Evolutionary conservation across 2,329 filamentous ascomycete genomes (phyloP).

Genomic region (Daldinia sp.): DNA sequence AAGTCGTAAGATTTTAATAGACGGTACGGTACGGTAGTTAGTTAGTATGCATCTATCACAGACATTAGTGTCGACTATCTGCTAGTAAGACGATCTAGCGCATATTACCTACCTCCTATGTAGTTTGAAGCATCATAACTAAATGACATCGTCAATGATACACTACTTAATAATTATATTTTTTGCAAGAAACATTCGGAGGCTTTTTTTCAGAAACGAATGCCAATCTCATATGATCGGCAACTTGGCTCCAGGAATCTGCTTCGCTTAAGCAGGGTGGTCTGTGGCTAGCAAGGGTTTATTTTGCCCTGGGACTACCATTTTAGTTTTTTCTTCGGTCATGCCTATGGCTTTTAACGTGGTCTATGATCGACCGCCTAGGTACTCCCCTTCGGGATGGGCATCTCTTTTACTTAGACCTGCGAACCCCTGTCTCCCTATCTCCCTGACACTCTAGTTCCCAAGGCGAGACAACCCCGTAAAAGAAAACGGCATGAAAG

Average conservation of each 20-base stretch:
- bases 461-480: conserved; percentile 45
- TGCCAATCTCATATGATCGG: conserved; percentile 49
- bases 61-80: background rate
- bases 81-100: conserved; percentile 1
- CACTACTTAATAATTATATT: conserved; percentile 15
- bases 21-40: conserved; percentile 4
- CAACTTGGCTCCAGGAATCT: conserved; percentile 47
- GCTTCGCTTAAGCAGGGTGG: conserved; percentile 47
- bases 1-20: conserved; percentile 7
- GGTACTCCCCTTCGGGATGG: conserved; percentile 42
- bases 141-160: conserved; percentile 21
- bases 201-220: conserved; percentile 46
- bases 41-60: background rate
- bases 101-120: no score
- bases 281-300: conserved; percentile 41
- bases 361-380: conserved; percentile 49
- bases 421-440: conserved; percentile 33
- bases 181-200: conserved; percentile 38
- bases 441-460: conserved; percentile 42
- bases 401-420: conserved; percentile 28
- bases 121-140: background rate
- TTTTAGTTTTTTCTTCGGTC: conserved; percentile 35
- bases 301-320: conserved; percentile 41
- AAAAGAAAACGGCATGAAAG: conserved; percentile 44
- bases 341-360: conserved; percentile 35